phyloP scores from a whole-genome alignment of 192 early-diverging fungal genomes.

The Backusella macrospora region DNA sequence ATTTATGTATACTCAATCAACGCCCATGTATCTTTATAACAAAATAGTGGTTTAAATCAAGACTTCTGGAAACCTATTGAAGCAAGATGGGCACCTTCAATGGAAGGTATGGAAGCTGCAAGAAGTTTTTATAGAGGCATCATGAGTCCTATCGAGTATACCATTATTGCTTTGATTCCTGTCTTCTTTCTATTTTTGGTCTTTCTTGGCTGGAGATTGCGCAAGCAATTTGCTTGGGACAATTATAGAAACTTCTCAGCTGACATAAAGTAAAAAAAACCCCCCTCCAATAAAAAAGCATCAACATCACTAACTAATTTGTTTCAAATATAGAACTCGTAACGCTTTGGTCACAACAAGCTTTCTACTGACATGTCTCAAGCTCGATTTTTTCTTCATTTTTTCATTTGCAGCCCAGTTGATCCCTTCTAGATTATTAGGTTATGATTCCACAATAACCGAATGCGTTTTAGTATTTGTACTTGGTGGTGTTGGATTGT shows the following conservation, averaged over 20 bases:
- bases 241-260: conserved; percentile 50
- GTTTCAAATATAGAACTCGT: conserved; percentile 13
- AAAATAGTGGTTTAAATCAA: conserved; percentile 22
- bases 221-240: conserved; percentile 51
- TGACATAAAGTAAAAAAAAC: conserved; percentile 35
- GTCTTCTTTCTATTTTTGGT: conserved; percentile 37
- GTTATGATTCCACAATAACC: conserved; percentile 27
- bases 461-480: conserved; percentile 45
- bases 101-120: conserved; percentile 11
- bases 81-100: conserved; percentile 16
- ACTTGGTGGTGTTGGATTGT: conserved; percentile 29
- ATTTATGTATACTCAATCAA: too few species aligned
- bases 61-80: conserved; percentile 22
- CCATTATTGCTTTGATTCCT: conserved; percentile 46
- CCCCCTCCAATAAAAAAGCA: background rate
- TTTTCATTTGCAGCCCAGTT: conserved; percentile 48
- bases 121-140: conserved; percentile 30
- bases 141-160: conserved; percentile 50
- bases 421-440: conserved; percentile 42
- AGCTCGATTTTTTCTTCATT: conserved; percentile 49
- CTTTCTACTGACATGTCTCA: conserved; percentile 45
- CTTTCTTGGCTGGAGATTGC: conserved; percentile 35
- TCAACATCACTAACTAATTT: background rate
- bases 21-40: too few species aligned
- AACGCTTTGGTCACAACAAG: conserved; percentile 38